Evolutionary conservation across 2,329 filamentous ascomycete species (phyloP).

Genomic region (Fusarium anguioides): DNA sequence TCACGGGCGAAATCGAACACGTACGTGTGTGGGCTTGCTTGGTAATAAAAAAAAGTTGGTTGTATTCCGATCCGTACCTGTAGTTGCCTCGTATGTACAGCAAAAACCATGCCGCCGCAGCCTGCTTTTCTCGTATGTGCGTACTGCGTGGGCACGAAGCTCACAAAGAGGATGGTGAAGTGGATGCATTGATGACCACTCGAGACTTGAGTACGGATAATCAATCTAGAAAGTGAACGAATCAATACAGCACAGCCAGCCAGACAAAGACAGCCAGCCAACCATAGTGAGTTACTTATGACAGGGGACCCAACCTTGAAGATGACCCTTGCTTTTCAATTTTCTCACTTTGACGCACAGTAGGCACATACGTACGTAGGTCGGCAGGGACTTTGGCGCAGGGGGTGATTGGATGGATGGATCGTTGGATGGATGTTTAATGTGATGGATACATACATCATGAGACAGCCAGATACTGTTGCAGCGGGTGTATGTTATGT

Average conservation of each 20-base stretch:
- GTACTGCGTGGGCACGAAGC: slow-evolving; percentile 26
- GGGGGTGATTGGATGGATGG: slow-evolving; percentile 14
- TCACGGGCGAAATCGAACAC: slow-evolving; percentile 36
- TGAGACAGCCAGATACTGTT: slow-evolving; percentile 22
- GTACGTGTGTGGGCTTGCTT: slow-evolving; percentile 25
- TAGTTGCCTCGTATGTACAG: slow-evolving; percentile 38
- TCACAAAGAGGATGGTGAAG: slow-evolving; percentile 27
- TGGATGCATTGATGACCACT: slow-evolving; percentile 40
- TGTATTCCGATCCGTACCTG: slow-evolving; percentile 32
- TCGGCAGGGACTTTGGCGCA: slow-evolving; percentile 22
- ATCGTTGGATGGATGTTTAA: slow-evolving; percentile 10
- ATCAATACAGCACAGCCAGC: slow-evolving; percentile 17
- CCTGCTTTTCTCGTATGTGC: slow-evolving; percentile 41
- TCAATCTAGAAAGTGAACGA: slow-evolving; percentile 32
- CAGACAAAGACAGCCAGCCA: slow-evolving; percentile 29
- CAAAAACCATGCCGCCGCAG: slow-evolving; percentile 42
- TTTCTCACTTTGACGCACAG: slow-evolving; percentile 18
- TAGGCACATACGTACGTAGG: slow-evolving; percentile 13
- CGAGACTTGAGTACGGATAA: slow-evolving; percentile 21
- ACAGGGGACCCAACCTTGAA: slow-evolving; percentile 26
- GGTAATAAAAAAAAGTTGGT: slow-evolving; percentile 27
- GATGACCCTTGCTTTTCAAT: slow-evolving; percentile 31
- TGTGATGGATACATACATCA: slow-evolving; percentile 29
- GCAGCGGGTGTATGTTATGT: slow-evolving; percentile 28
- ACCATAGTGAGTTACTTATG: slow-evolving; percentile 21